Evolutionary conservation across 163 green algal species (phyloP), one percentile per base, ranked within the genome.

Genomic region (Chlamydomonas reinhardtii): DNA sequence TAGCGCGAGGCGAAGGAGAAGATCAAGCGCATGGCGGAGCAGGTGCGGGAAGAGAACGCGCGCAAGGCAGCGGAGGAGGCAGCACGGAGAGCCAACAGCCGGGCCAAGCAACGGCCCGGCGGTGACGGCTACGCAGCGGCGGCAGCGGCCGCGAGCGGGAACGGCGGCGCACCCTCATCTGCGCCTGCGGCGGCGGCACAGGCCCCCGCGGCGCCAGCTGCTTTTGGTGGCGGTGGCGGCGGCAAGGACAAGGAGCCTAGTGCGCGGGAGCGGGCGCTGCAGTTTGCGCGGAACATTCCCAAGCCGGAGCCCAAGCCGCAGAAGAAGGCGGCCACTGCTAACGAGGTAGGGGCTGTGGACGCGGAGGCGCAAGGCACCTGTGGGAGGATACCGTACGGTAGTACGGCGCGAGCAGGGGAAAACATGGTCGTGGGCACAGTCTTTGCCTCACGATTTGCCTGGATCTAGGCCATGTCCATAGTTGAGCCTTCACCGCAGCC

Each of bases 271-370:
- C 59, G 72, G 61, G 82, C 82, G 61, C 73, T 88, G 69, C 76
- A 85, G 64, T 93, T 93, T 66, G 83, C 90, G 20, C 91, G 90
- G 72, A 90, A 85, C 66, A 81, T 93, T 15, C 90, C 90, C 27
- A 89, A 88, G 75, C 90, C 90, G 59, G 90, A 91, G 65, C 52
- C 32, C 17, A 87, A 87, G 70, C 70, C 71, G 0, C 19, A 56
- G 22, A 87, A 82, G 61, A 79, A 75, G 71, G 32, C 24, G 54
- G 22, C n/a, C 11, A 9, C 17, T 2, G 48, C 48, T 14, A 56
- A 56, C 48, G 48, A 56, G 48, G 48, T 56, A 17, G 14, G 48
- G 11, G 8, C 6, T 11, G 8, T 16, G 43, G 48, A 2, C 12
- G 12, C 11, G 48, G 48, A 17, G 12, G 48, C 48, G 2, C 2